phyloP scores from a whole-genome alignment of 2,329 filamentous ascomycete species.

The Geosmithia flava region DNA sequence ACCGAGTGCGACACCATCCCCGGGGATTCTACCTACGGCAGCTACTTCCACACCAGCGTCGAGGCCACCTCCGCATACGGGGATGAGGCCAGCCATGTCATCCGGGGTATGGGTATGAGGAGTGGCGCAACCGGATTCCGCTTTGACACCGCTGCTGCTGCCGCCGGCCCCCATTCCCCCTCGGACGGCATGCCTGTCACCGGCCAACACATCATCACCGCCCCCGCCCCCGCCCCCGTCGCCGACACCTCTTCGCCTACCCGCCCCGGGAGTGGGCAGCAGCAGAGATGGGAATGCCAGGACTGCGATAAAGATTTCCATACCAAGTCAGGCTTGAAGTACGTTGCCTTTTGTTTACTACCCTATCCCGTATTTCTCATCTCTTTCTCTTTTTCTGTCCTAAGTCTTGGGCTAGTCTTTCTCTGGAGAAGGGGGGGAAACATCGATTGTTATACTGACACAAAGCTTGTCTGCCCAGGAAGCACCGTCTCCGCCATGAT shows the following conservation, averaged over 20 bases:
- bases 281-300: not conserved
- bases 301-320: slow-evolving; percentile 28
- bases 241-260: not conserved
- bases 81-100: not conserved
- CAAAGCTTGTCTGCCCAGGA: slow-evolving; percentile 34
- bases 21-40: slow-evolving; percentile 35
- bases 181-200: too few species aligned
- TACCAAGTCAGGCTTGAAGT: slow-evolving; percentile 46
- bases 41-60: slow-evolving; percentile 4
- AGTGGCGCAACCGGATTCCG: slow-evolving; percentile 4
- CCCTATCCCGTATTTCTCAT: too few species aligned
- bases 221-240: not conserved
- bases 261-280: too few species aligned
- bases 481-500: slow-evolving; percentile 59
- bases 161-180: too few species aligned
- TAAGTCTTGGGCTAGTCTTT: too few species aligned
- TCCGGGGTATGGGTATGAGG: not conserved
- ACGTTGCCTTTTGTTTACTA: slow-evolving; percentile 9
- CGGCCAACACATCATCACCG: too few species aligned
- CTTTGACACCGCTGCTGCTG: not conserved
- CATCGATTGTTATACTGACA: not conserved
- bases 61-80: not conserved
- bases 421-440: too few species aligned
- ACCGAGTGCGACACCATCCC: slow-evolving; percentile 25
- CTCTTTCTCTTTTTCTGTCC: too few species aligned